Conservation (phyloP, 129 eudicot genomes). For the Artemisia argyi region DNA sequence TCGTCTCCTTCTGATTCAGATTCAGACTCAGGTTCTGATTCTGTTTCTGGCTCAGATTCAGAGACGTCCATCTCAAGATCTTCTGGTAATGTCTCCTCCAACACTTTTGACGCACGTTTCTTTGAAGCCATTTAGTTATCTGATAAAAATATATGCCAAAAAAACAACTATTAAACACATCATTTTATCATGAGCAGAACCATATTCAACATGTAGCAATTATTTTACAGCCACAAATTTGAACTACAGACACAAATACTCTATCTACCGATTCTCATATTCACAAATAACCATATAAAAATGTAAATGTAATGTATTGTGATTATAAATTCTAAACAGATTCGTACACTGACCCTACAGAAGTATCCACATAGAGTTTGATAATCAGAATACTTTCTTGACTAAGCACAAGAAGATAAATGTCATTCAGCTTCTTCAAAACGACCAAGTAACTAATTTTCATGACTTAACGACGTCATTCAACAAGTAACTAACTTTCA, state of each 20-base stretch:
- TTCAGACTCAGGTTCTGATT: conserved; percentile 38
- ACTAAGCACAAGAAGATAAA: neutral
- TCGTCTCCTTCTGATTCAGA: conserved; percentile 62
- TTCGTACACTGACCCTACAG: neutral
- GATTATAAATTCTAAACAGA: neutral
- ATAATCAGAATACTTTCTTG: neutral
- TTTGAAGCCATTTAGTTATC: conserved; percentile 36
- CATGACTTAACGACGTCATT: no score
- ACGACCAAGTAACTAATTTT: no score
- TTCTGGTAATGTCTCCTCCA: conserved; percentile 25
- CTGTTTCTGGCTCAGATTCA: conserved; percentile 33
- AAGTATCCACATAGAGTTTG: no score
- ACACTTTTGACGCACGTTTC: conserved; percentile 6
- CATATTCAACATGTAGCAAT: neutral
- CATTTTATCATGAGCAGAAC: neutral
- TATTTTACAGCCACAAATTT: neutral
- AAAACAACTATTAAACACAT: neutral
- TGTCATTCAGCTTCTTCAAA: neutral
- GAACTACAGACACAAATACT: neutral
- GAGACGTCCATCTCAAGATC: conserved; percentile 37
- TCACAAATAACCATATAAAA: neutral
- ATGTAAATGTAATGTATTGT: neutral
- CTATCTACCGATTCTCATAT: neutral
- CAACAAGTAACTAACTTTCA: neutral
- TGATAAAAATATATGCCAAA: neutral